These are phyloP conservation scores for Prunus davidiana DNA, from an alignment of 306 rosid genomes.

Conservation along the genomic window DNA sequence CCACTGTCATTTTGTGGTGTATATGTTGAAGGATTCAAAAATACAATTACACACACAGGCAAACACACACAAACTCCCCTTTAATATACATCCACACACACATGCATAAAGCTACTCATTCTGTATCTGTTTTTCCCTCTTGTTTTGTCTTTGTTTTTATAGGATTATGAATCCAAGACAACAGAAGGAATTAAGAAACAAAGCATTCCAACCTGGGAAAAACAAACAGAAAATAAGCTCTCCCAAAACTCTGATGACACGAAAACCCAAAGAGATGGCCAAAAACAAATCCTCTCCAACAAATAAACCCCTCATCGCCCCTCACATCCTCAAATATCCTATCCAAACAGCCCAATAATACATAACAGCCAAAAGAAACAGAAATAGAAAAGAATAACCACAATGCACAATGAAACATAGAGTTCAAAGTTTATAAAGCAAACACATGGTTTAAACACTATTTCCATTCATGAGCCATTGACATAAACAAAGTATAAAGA, in stretches of 20 bases:
- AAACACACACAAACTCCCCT: background rate
- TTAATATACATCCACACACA: too few relatives aligned
- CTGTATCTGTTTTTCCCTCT: background rate
- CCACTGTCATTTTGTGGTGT: background rate
- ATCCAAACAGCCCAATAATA: background rate
- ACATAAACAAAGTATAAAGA: conserved; percentile 2
- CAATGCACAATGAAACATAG: background rate
- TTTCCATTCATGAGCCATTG: background rate
- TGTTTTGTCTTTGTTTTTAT: too few relatives aligned
- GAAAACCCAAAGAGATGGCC: background rate
- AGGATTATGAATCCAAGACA: background rate
- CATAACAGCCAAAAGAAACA: background rate
- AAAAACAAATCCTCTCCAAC: background rate
- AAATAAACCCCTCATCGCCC: background rate
- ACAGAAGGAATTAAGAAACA: background rate
- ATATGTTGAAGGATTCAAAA: background rate
- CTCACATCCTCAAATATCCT: background rate
- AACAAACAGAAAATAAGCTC: background rate
- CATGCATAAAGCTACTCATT: background rate
- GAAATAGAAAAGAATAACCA: background rate
- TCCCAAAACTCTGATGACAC: background rate
- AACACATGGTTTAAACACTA: background rate
- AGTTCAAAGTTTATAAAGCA: background rate
- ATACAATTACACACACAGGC: background rate
- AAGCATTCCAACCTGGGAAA: background rate